Evolutionary conservation across 371 early-diverging fungal genomes (phyloP).

Genomic region (Mortierella sp.): DNA sequence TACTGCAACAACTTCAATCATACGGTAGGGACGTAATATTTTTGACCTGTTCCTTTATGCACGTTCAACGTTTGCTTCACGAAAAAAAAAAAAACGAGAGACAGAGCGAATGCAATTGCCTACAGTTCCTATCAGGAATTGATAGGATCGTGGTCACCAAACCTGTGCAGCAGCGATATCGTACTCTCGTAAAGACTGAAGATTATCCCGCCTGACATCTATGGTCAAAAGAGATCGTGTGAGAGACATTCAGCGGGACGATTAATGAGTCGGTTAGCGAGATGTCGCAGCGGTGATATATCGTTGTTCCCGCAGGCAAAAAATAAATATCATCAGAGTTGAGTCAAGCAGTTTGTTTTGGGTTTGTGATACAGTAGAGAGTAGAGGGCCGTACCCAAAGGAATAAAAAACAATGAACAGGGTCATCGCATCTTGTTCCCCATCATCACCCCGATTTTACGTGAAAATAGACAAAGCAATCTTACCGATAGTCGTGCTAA

Average conservation of each 20-base stretch:
- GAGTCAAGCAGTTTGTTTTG: not conserved
- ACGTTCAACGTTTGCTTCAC: not conserved
- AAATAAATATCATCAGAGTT: too few species aligned
- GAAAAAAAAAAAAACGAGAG: not conserved
- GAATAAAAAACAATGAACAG: conserved; percentile 1
- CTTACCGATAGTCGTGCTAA: conserved; percentile 87
- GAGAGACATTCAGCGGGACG: not conserved
- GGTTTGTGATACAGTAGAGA: not conserved
- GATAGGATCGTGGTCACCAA: conserved; percentile 29
- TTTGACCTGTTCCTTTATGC: not conserved
- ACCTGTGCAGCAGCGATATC: conserved; percentile 20
- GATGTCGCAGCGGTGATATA: too few species aligned
- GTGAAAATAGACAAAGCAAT: not conserved
- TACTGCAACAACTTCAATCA: too few species aligned
- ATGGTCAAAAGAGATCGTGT: conserved; percentile 4
- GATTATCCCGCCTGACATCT: conserved; percentile 94
- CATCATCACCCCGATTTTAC: not conserved
- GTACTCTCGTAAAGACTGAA: conserved; percentile 89
- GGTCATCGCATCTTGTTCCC: not conserved
- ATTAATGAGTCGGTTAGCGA: too few species aligned
- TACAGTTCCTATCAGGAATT: conserved; percentile 4
- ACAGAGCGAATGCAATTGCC: not conserved
- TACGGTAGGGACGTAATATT: too few species aligned
- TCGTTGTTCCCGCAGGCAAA: conserved; percentile 4
- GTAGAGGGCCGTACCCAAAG: not conserved